Base-by-base conservation (phyloP, 176 grass and related monocot species). In the Eleusine indica region DNA sequence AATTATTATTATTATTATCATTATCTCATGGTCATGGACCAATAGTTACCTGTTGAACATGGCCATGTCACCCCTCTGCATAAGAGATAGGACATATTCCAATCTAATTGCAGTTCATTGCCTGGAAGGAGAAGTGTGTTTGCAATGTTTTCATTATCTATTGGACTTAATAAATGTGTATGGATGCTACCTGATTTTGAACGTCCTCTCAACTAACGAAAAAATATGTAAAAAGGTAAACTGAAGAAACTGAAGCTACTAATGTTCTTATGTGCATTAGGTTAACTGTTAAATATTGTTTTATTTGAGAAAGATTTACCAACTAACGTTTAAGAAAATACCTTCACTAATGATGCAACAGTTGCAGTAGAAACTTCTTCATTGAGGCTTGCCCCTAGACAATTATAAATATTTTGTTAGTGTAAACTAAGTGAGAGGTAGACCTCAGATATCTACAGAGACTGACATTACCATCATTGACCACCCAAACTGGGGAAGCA, bases 331-430 rank as follows among this genome's bases (percentile, higher is more conserved):
- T 39, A 67, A 87, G 9, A 78, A 74, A 78, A 85, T 90, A 90
- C 96, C 96, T 98, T 90, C 41, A 98, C 85, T 63, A 92, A 86
- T 74, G 93, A 81, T 75, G 70, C 86, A 85, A 98, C 85, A 63
- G 54, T 85, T 78, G 76, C 47, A 16, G 91, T 88, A 86, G 77
- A 82, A 83, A 98, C 85, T 91, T 92, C 88, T 66, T 93, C 93
- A 16, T 89, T 88, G 37, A 73, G 77, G 63, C 96, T 98, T 71
- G 92, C 87, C 89, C 96, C 96, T 98, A 84, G 38, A 70, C 75
- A 71, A 21, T 85, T 40, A 19, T 64, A 47, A 84, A 77, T 14
- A 22, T 82, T 75, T 67, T 41, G 17, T 16, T 79, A 51, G 75
- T 35, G 35, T 21, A 51, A 78, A 51, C 41, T 54, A 86, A 77